phyloP scores from a whole-genome alignment of 2,329 filamentous ascomycete genomes.

The Exophiala sideris region DNA sequence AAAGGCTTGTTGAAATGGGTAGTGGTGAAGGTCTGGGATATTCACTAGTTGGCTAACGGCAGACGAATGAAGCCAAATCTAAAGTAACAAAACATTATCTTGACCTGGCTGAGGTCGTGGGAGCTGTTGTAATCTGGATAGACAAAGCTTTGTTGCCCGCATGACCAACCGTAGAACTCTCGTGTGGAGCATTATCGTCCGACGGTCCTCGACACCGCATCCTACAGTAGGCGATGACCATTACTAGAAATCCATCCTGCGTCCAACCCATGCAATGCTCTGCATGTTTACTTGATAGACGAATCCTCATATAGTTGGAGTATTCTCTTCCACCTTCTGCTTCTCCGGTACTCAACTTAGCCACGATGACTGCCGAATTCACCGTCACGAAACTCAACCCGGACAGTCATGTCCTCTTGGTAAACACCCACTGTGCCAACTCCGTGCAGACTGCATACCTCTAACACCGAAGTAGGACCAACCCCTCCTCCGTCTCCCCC shows the following conservation, averaged over 20 bases:
- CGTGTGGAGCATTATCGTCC: neutral
- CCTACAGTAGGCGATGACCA: neutral
- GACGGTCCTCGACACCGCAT: neutral
- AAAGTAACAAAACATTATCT: neutral
- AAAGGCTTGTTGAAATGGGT: conserved; percentile 44
- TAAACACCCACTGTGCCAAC: conserved; percentile 29
- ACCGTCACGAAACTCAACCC: conserved; percentile 47
- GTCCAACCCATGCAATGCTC: too few relatives aligned
- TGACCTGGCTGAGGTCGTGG: neutral
- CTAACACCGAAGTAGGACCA: conserved; percentile 64
- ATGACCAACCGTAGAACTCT: neutral
- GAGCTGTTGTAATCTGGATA: too few relatives aligned
- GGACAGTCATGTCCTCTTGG: conserved; percentile 49
- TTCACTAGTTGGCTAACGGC: conserved; percentile 38
- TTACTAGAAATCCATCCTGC: neutral
- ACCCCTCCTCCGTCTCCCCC: conserved; percentile 85
- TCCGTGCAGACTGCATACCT: neutral
- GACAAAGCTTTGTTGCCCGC: too few relatives aligned
- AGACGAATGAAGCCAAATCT: neutral
- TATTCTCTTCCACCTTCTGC: neutral
- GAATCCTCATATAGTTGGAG: too few relatives aligned
- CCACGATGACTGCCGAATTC: conserved; percentile 20
- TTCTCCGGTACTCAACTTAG: neutral
- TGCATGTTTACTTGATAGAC: too few relatives aligned
- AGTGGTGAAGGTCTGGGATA: conserved; percentile 44